Evolutionary conservation across 345 rosid genomes (phyloP).

Genomic region (Camelina hispida): DNA sequence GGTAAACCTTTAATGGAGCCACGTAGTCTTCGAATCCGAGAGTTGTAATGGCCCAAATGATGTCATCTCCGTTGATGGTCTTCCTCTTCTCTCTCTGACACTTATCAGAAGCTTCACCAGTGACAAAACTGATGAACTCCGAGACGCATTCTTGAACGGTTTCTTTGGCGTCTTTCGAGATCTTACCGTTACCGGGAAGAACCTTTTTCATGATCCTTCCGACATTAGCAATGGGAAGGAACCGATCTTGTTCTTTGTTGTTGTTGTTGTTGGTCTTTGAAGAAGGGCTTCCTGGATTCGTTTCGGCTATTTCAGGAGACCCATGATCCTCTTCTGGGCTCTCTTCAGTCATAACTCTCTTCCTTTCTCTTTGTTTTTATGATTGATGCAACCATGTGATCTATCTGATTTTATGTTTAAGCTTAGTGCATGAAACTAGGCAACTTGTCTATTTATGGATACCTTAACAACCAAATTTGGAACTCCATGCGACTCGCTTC

Average conservation of each 20-base stretch:
- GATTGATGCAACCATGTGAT: slow-evolving; percentile 24
- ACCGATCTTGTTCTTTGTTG: slow-evolving; percentile 70
- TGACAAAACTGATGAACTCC: slow-evolving; percentile 74
- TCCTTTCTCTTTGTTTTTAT: not conserved
- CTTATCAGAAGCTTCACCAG: slow-evolving; percentile 76
- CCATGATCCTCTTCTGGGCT: slow-evolving; percentile 50
- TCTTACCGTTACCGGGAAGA: slow-evolving; percentile 67
- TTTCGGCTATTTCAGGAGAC: slow-evolving; percentile 37
- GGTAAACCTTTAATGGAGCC: slow-evolving; percentile 59
- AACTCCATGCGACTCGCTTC: slow-evolving; percentile 40
- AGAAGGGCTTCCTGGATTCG: slow-evolving; percentile 65
- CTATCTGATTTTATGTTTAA: slow-evolving; percentile 40
- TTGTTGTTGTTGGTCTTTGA: slow-evolving; percentile 31
- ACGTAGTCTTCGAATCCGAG: slow-evolving; percentile 76
- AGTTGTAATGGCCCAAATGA: slow-evolving; percentile 75
- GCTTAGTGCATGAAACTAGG: slow-evolving; percentile 42
- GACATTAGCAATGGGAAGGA: slow-evolving; percentile 75
- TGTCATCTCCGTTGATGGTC: slow-evolving; percentile 78
- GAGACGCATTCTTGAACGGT: slow-evolving; percentile 82
- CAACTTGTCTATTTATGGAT: slow-evolving; percentile 38
- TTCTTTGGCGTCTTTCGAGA: slow-evolving; percentile 75
- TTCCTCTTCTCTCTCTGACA: slow-evolving; percentile 75
- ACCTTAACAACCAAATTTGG: slow-evolving; percentile 28
- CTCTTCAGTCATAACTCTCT: slow-evolving; percentile 62
- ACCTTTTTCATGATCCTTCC: slow-evolving; percentile 82